Percentiles rank a stretch among this genome's conserved stretches.
Conservation (phyloP, 768 basidiomycete species). For the Suillus variegatus region DNA sequence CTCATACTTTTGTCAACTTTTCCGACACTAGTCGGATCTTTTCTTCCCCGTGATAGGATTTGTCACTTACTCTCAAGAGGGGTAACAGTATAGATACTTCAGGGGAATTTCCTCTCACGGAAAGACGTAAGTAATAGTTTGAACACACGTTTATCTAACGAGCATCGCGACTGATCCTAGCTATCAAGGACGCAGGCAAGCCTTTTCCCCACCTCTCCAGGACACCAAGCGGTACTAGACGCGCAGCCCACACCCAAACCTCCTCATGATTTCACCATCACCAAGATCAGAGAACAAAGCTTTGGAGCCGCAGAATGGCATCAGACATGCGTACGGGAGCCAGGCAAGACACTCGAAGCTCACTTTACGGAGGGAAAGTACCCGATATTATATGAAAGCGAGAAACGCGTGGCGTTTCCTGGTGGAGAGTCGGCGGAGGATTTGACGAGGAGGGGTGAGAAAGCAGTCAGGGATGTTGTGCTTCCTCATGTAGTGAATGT, state of each 20-base stretch:
- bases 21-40: slow-evolving; percentile 20
- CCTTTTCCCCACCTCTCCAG: slow-evolving; percentile 14
- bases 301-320: slow-evolving; percentile 73
- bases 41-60: slow-evolving; percentile 33
- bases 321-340: slow-evolving; percentile 34
- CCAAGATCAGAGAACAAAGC: slow-evolving; percentile 55
- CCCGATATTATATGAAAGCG: slow-evolving; percentile 42
- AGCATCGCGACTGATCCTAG: neutral
- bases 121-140: neutral
- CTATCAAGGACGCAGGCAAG: neutral
- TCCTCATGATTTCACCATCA: slow-evolving; percentile 43
- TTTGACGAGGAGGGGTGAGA: slow-evolving; percentile 53
- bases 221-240: slow-evolving; percentile 51
- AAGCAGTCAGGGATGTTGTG: slow-evolving; percentile 47
- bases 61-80: slow-evolving; percentile 32
- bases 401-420: slow-evolving; percentile 52
- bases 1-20: slow-evolving; percentile 21
- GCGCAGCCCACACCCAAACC: slow-evolving; percentile 50
- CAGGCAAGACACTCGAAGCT: slow-evolving; percentile 39
- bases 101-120: slow-evolving; percentile 1
- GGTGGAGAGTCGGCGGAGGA: slow-evolving; percentile 72
- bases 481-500: slow-evolving; percentile 57
- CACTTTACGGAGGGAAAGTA: slow-evolving; percentile 56
- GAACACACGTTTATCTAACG: neutral
- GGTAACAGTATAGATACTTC: slow-evolving; percentile 16